Conservation (phyloP, 1,139 yeast species). For the Geotrichum phurueaensis region DNA sequence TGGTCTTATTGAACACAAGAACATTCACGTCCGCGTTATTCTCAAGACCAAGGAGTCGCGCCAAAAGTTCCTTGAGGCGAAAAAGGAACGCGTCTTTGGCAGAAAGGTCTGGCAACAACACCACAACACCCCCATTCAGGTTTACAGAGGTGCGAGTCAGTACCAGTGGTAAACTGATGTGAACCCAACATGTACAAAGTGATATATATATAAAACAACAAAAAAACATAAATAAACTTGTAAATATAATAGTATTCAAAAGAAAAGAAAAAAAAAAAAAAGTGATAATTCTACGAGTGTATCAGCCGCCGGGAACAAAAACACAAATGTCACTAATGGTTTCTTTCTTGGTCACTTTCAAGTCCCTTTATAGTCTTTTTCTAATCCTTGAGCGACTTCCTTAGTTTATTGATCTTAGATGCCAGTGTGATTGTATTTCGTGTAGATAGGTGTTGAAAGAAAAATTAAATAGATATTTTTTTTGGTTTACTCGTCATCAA, state of each 20-base stretch:
- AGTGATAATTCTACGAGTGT: background rate
- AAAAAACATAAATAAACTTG: background rate
- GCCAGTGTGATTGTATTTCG: conserved; percentile 1
- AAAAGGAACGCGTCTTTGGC: conserved; percentile 41
- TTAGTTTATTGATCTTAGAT: background rate
- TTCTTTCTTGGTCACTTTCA: too few species aligned
- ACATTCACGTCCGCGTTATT: conserved; percentile 74
- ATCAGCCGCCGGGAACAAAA: too few species aligned
- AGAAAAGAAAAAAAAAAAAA: background rate
- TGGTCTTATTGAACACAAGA: conserved; percentile 71
- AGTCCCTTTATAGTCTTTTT: too few species aligned
- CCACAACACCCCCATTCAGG: conserved; percentile 26
- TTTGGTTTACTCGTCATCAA: conserved; percentile 30
- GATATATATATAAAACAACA: background rate
- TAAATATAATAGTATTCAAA: background rate
- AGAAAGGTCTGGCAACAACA: conserved; percentile 29
- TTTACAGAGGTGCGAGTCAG: conserved; percentile 24
- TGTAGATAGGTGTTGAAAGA: background rate
- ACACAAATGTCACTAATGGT: too few species aligned
- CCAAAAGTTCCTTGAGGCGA: conserved; percentile 45
- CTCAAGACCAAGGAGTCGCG: conserved; percentile 56
- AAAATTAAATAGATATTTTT: conserved; percentile 14
- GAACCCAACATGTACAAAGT: background rate
- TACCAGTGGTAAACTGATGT: conserved; percentile 33
- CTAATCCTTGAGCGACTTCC: background rate